Evolutionary conservation across 345 rosid species (phyloP).

Genomic region (Gossypium stocksii): DNA sequence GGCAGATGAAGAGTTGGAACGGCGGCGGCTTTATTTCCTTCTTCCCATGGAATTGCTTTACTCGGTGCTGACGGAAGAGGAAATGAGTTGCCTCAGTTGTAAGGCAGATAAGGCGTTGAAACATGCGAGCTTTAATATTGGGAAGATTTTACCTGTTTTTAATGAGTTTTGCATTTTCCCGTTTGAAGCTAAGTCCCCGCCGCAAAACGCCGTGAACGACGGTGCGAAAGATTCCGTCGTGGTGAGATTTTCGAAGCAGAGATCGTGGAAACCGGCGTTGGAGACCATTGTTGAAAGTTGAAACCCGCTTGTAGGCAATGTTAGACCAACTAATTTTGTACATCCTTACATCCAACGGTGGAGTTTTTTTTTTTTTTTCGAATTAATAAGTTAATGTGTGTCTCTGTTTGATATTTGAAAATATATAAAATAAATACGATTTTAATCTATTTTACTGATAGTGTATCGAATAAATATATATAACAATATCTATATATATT

Average conservation of each 20-base stretch:
- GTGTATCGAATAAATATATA: no score
- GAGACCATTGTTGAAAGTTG: conserved; percentile 51
- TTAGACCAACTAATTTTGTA: background rate
- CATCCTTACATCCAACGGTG: no score
- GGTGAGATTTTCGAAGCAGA: conserved; percentile 35
- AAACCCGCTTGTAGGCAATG: conserved; percentile 23
- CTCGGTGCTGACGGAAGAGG: conserved; percentile 48
- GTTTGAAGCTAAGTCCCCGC: background rate
- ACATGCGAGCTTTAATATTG: conserved; percentile 19
- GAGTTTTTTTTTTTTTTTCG: no score
- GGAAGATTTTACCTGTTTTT: conserved; percentile 39
- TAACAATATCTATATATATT: no score
- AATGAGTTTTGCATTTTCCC: conserved; percentile 39
- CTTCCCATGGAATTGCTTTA: conserved; percentile 59
- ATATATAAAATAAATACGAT: no score
- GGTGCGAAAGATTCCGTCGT: background rate
- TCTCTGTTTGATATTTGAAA: no score
- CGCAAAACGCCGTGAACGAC: background rate
- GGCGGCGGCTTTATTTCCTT: conserved; percentile 42
- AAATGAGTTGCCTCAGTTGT: conserved; percentile 32
- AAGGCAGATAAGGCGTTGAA: conserved; percentile 38
- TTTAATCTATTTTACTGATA: no score
- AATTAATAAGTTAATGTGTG: no score
- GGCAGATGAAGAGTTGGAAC: conserved; percentile 42
- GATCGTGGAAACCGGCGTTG: conserved; percentile 61